Evolutionary conservation across 768 basidiomycete genomes (phyloP).

Genomic region (Serendipita sp.): DNA sequence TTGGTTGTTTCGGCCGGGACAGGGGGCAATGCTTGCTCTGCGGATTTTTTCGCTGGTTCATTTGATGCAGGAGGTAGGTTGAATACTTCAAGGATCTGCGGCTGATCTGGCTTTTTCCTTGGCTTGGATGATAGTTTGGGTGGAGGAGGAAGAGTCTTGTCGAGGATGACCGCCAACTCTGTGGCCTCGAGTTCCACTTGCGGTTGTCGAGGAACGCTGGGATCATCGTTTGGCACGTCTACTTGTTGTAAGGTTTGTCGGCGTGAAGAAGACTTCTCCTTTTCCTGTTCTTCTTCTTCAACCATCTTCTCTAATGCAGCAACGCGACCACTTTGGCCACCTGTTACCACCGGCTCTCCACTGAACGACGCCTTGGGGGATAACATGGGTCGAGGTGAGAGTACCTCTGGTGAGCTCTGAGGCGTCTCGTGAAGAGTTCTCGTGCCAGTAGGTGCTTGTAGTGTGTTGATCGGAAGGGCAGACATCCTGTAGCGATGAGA

Average conservation of each 20-base stretch:
- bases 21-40: background rate
- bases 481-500: slow-evolving; percentile 31
- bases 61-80: background rate
- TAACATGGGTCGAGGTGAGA: slow-evolving; percentile 53
- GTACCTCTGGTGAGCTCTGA: slow-evolving; percentile 17
- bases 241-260: background rate
- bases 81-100: background rate
- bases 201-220: background rate
- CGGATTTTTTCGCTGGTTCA: background rate
- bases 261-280: background rate
- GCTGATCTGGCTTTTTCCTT: background rate
- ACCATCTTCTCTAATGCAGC: slow-evolving; percentile 52
- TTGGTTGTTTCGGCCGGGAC: background rate
- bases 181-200: background rate
- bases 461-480: background rate
- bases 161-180: background rate
- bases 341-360: slow-evolving; percentile 21
- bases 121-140: background rate
- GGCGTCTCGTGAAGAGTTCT: background rate
- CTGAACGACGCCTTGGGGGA: slow-evolving; percentile 48
- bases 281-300: slow-evolving; percentile 30
- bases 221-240: background rate
- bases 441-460: background rate
- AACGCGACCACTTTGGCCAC: slow-evolving; percentile 9
- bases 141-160: background rate